Conservation (phyloP, 345 rosid genomes). For the Gossypium turneri region DNA sequence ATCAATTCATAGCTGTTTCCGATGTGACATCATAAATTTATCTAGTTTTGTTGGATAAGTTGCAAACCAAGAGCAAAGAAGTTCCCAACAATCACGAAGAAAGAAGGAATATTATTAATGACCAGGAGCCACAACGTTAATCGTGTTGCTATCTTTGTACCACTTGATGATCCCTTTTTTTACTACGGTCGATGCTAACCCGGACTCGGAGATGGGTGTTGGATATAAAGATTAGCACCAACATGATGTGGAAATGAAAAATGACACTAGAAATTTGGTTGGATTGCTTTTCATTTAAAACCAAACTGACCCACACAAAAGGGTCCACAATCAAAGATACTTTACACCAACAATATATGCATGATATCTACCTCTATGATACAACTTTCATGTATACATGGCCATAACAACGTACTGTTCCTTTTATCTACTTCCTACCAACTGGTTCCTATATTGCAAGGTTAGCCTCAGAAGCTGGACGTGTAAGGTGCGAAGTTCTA, state of each 20-base stretch:
- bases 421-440: slow-evolving; percentile 7
- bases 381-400: slow-evolving; percentile 8
- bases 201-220: not conserved
- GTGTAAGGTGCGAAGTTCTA: not conserved
- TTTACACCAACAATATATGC: not conserved
- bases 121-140: not conserved
- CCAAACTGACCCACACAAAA: slow-evolving; percentile 6
- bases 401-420: not conserved
- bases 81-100: not conserved
- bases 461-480: slow-evolving; percentile 4
- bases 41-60: not conserved
- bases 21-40: not conserved
- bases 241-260: not conserved
- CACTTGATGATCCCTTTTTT: too few species aligned
- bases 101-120: too few species aligned
- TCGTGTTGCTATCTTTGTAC: not conserved
- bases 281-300: not conserved
- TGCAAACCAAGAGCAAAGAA: not conserved
- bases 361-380: slow-evolving; percentile 13
- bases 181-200: too few species aligned
- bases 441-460: not conserved
- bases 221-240: not conserved
- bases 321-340: slow-evolving; percentile 8
- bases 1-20: not conserved
- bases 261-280: not conserved